Evolutionary conservation across 2,329 filamentous ascomycete species (phyloP).

Genomic region (Huntiella omanensis): DNA sequence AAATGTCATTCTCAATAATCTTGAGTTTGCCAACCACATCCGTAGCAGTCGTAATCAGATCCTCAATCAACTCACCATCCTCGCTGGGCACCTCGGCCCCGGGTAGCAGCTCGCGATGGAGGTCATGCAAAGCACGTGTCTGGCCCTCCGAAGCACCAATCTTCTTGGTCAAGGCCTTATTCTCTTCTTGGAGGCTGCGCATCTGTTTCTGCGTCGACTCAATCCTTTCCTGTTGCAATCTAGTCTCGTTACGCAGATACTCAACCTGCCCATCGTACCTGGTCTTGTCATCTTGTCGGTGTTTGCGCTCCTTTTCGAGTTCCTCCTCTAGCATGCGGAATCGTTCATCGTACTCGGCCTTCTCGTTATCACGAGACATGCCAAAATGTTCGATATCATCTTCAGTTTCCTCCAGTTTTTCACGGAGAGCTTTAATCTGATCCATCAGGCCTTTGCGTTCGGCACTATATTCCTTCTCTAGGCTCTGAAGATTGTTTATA

Average conservation of each 20-base stretch:
- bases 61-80: constrained; percentile 36
- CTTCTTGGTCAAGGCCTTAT: constrained; percentile 30
- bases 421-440: constrained; percentile 59
- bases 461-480: constrained; percentile 71
- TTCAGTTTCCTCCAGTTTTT: constrained; percentile 71
- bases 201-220: constrained; percentile 39
- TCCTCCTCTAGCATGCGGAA: constrained; percentile 52
- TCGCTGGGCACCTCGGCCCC: constrained; percentile 35
- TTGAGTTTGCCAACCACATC: constrained; percentile 41
- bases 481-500: constrained; percentile 81
- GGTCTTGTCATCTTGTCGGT: constrained; percentile 35
- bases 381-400: constrained; percentile 77
- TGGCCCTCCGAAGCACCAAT: constrained; percentile 34
- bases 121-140: constrained; percentile 34
- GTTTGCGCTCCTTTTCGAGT: constrained; percentile 41
- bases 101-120: constrained; percentile 39
- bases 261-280: constrained; percentile 44
- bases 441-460: constrained; percentile 69
- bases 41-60: constrained; percentile 36
- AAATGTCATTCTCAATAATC: constrained; percentile 38
- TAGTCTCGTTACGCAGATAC: constrained; percentile 40
- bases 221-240: constrained; percentile 38
- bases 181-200: constrained; percentile 34
- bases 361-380: constrained; percentile 69
- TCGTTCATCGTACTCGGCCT: constrained; percentile 47